Percentiles rank a stretch among this genome's conserved stretches.
These are phyloP conservation scores for Adiantum capillusveneris DNA, from an alignment of 75 land plant genomes.

Conservation along the genomic window DNA sequence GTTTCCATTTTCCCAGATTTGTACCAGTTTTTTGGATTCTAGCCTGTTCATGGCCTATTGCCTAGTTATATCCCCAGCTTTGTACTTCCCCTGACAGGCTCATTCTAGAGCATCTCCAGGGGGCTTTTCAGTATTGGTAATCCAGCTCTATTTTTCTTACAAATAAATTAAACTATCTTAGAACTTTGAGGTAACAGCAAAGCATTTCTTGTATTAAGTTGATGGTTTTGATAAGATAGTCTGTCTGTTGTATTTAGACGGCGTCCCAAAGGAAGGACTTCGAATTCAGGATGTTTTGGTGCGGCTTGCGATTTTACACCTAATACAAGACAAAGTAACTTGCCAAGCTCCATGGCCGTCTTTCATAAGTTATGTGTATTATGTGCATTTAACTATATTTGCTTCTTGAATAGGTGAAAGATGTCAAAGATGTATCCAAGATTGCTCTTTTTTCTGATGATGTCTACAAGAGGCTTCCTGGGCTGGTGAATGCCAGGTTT, in stretches of 20 bases:
- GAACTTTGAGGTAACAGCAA: too few relatives aligned
- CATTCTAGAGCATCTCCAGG: too few relatives aligned
- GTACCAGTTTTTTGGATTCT: too few relatives aligned
- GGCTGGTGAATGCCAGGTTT: constrained; percentile 41
- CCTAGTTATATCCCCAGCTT: too few relatives aligned
- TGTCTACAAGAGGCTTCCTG: constrained; percentile 36
- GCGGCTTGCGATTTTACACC: constrained; percentile 56
- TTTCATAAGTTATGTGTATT: background rate
- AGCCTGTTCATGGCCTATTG: too few relatives aligned
- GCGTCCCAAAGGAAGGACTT: constrained; percentile 96
- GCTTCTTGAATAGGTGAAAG: constrained; percentile 37
- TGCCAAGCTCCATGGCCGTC: too few relatives aligned
- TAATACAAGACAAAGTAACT: constrained; percentile 68
- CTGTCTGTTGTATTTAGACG: constrained; percentile 52
- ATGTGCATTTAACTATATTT: background rate
- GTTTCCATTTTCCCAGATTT: too few relatives aligned
- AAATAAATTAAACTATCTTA: too few relatives aligned
- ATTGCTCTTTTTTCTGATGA: constrained; percentile 47
- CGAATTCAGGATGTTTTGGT: constrained; percentile 87
- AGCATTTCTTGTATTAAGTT: too few relatives aligned
- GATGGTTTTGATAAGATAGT: too few relatives aligned
- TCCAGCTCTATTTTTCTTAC: too few relatives aligned
- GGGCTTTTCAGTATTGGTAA: background rate
- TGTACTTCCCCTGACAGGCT: too few relatives aligned
- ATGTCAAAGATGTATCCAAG: constrained; percentile 31